Percentiles rank a stretch among this genome's conserved stretches.
Conservation (phyloP, 495 filamentous ascomycete species). For the Xanthoparmelia taractica region DNA sequence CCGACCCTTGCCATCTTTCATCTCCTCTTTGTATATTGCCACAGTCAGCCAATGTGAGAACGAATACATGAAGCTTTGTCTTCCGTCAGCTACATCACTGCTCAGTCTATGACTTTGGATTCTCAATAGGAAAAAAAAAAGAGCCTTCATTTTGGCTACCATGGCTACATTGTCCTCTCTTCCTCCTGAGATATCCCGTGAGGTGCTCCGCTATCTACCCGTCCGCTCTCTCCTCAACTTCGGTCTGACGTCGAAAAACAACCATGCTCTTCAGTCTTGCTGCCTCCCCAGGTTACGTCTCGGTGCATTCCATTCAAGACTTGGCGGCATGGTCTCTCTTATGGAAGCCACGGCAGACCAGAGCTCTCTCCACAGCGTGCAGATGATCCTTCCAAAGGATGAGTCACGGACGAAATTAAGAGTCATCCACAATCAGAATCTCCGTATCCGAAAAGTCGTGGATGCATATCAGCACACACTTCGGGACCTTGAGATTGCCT, state of each 20-base stretch:
- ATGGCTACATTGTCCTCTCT: slow-evolving; percentile 15
- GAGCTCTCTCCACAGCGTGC: slow-evolving; percentile 16
- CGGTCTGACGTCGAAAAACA: slow-evolving; percentile 31
- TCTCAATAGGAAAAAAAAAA: too few species aligned
- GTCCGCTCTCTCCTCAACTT: slow-evolving; percentile 31
- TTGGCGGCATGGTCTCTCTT: slow-evolving; percentile 31
- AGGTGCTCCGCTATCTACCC: slow-evolving; percentile 33
- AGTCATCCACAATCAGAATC: slow-evolving; percentile 17
- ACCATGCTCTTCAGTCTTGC: slow-evolving; percentile 29
- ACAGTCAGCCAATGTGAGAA: not conserved
- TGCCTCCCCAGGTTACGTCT: slow-evolving; percentile 30
- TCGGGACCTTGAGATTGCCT: slow-evolving; percentile 26
- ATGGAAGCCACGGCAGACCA: slow-evolving; percentile 26
- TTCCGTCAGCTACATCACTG: too few species aligned
- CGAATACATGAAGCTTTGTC: too few species aligned
- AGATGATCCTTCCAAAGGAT: slow-evolving; percentile 13
- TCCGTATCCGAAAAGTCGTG: slow-evolving; percentile 7
- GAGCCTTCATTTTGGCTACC: not conserved
- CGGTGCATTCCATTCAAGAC: slow-evolving; percentile 33
- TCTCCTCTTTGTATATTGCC: not conserved
- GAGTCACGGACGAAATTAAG: slow-evolving; percentile 11
- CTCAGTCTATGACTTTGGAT: too few species aligned
- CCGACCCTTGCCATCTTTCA: not conserved
- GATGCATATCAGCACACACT: slow-evolving; percentile 25
- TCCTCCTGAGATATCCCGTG: slow-evolving; percentile 32